These are phyloP conservation scores for Lagenidium giganteum DNA, from an alignment of 352 stramenopile species.

Conservation along the genomic window DNA sequence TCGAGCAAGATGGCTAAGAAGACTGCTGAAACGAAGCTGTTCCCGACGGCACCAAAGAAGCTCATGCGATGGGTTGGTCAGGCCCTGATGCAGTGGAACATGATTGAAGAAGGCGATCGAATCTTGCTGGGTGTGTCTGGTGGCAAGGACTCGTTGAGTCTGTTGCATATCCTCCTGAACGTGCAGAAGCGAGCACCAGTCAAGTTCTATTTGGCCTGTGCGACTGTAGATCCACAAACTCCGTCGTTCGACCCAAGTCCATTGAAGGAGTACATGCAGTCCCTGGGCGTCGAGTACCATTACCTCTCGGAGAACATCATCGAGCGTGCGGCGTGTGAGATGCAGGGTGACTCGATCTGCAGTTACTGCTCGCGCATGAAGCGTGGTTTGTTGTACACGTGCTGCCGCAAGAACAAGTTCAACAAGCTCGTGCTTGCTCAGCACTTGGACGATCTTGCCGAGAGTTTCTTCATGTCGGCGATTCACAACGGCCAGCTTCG, in stretches of 20 bases:
- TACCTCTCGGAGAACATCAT: conserved; percentile 87
- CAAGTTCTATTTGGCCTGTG: conserved; percentile 59
- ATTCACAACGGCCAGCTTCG: conserved; percentile 6
- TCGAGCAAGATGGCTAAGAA: conserved; percentile 18
- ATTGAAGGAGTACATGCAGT: conserved; percentile 91
- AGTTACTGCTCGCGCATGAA: conserved; percentile 94
- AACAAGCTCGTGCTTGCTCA: conserved; percentile 88
- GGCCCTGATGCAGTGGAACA: conserved; percentile 86
- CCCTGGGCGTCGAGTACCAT: conserved; percentile 90
- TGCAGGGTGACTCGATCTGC: conserved; percentile 83
- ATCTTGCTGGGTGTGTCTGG: conserved; percentile 91
- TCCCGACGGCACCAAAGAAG: conserved; percentile 38
- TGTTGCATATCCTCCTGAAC: conserved; percentile 90
- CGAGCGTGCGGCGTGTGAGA: conserved; percentile 48
- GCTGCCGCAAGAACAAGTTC: conserved; percentile 31
- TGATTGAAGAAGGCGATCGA: conserved; percentile 90
- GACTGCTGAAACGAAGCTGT: conserved; percentile 19
- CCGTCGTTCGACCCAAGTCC: conserved; percentile 91
- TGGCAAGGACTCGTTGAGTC: conserved; percentile 91
- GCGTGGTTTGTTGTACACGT: conserved; percentile 90
- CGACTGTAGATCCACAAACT: conserved; percentile 4
- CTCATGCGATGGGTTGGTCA: conserved; percentile 39
- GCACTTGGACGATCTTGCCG: conserved; percentile 93
- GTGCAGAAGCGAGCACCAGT: conserved; percentile 84
- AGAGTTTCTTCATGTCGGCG: conserved; percentile 94